These are phyloP conservation scores for Neofusicoccum kwambonambiense DNA, from an alignment of 2,329 filamentous ascomycete genomes.

Conservation along the genomic window DNA sequence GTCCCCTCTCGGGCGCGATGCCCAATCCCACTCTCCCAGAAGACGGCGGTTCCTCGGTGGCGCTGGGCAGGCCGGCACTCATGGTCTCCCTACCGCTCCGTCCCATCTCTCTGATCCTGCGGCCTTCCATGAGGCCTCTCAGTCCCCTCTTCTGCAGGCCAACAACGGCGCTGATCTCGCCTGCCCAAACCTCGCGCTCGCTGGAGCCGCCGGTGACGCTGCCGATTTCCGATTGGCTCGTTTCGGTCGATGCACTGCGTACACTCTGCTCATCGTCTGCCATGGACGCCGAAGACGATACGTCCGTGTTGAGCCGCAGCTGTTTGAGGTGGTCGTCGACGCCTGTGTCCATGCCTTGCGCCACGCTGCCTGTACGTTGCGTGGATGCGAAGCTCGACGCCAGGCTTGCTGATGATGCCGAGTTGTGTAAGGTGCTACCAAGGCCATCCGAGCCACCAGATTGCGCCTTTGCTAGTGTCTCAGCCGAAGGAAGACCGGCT, in stretches of 20 bases:
- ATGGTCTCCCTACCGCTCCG: conserved; percentile 26
- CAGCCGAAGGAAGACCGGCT: conserved; percentile 14
- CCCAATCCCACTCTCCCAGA: not conserved
- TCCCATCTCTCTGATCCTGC: conserved; percentile 75
- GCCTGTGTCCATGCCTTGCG: conserved; percentile 25
- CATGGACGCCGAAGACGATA: conserved; percentile 26
- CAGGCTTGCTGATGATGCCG: conserved; percentile 7
- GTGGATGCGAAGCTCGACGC: conserved; percentile 3
- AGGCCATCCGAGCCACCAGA: conserved; percentile 10
- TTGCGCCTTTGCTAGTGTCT: conserved; percentile 1
- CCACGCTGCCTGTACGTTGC: conserved; percentile 40
- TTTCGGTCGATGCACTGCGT: conserved; percentile 22
- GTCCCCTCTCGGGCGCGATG: conserved; percentile 6
- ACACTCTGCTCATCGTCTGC: conserved; percentile 34
- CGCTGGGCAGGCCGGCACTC: not conserved
- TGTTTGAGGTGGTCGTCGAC: conserved; percentile 35
- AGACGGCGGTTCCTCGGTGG: not conserved
- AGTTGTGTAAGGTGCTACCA: not conserved
- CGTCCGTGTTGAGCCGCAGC: conserved; percentile 52
- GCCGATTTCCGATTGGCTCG: conserved; percentile 32
- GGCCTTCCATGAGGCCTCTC: conserved; percentile 89
- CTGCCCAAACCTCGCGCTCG: conserved; percentile 71
- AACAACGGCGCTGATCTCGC: conserved; percentile 83
- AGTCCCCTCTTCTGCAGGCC: conserved; percentile 92
- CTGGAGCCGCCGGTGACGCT: conserved; percentile 34